Evolutionary conservation across 306 rosid genomes (phyloP).

Genomic region (Dryas octopetala): DNA sequence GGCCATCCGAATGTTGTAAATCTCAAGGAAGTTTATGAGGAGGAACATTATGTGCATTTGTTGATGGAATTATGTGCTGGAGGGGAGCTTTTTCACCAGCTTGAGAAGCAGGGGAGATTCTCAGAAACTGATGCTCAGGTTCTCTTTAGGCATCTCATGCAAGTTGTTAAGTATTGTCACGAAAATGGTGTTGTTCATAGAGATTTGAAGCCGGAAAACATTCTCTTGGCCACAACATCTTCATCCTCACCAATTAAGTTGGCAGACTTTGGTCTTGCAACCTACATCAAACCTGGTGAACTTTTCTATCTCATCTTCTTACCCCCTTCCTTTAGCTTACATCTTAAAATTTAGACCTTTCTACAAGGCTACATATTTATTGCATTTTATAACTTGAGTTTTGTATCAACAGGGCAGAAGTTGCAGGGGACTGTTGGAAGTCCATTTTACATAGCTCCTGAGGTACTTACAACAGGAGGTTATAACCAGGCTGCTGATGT

Average conservation of each 20-base stretch:
- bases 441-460: constrained; percentile 87
- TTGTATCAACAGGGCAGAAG: constrained; percentile 61
- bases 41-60: constrained; percentile 69
- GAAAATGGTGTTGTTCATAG: constrained; percentile 79
- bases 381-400: constrained; percentile 12
- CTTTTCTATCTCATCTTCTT: constrained; percentile 15
- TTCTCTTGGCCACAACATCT: constrained; percentile 69
- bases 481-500: constrained; percentile 83
- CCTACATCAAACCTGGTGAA: constrained; percentile 76
- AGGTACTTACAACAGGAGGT: constrained; percentile 72
- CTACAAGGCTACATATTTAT: constrained; percentile 3
- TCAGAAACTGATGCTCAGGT: constrained; percentile 66
- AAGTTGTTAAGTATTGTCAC: constrained; percentile 78
- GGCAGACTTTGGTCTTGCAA: constrained; percentile 88
- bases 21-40: constrained; percentile 88
- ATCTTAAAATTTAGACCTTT: not conserved
- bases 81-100: constrained; percentile 73
- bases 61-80: constrained; percentile 92
- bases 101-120: constrained; percentile 77
- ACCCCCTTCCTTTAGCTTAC: constrained; percentile 6
- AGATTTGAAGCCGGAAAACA: constrained; percentile 78
- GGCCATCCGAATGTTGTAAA: constrained; percentile 78
- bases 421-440: constrained; percentile 82
- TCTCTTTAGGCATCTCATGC: constrained; percentile 71
- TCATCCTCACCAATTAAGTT: constrained; percentile 75